Percentiles rank a stretch among this genome's conserved stretches.
phyloP scores from a whole-genome alignment of 2,329 filamentous ascomycete genomes.

The Penicillium freii region DNA sequence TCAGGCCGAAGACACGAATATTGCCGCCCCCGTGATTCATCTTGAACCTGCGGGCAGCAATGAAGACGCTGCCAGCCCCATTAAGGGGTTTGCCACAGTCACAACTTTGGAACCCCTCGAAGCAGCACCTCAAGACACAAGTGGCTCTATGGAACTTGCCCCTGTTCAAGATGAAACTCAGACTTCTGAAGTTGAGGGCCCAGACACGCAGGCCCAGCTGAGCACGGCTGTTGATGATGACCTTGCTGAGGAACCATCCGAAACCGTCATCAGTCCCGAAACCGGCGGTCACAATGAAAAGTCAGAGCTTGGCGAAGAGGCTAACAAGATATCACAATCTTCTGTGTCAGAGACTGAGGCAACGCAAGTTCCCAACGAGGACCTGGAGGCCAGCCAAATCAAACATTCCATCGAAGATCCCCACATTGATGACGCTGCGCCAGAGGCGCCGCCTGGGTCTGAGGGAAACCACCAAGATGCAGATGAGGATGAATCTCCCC shows the following conservation, averaged over 20 bases:
- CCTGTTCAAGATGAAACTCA: not conserved
- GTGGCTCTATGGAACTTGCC: not conserved
- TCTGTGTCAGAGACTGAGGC: conserved; percentile 1
- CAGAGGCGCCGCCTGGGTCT: conserved; percentile 5
- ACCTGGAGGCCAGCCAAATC: conserved; percentile 16
- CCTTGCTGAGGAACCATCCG: conserved; percentile 1
- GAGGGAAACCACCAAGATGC: conserved; percentile 9
- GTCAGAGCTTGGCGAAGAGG: conserved; percentile 13
- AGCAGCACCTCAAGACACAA: conserved; percentile 4
- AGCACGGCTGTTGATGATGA: conserved; percentile 1
- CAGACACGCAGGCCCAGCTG: not conserved
- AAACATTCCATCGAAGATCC: conserved; percentile 11
- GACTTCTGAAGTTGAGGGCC: not conserved
- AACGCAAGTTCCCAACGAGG: conserved; percentile 12
- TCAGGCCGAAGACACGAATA: conserved; percentile 36
- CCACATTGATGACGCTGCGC: conserved; percentile 1
- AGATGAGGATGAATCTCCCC: conserved; percentile 22
- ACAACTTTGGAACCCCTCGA: conserved; percentile 3
- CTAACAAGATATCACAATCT: conserved; percentile 22
- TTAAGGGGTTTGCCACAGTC: conserved; percentile 7
- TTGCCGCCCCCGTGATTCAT: conserved; percentile 26
- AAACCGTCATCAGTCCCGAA: not conserved
- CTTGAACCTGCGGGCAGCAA: conserved; percentile 12
- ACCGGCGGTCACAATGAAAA: not conserved
- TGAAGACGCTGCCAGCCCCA: conserved; percentile 7